Conservation (phyloP, 139 green algal species). For the Picocystis salinarum region DNA sequence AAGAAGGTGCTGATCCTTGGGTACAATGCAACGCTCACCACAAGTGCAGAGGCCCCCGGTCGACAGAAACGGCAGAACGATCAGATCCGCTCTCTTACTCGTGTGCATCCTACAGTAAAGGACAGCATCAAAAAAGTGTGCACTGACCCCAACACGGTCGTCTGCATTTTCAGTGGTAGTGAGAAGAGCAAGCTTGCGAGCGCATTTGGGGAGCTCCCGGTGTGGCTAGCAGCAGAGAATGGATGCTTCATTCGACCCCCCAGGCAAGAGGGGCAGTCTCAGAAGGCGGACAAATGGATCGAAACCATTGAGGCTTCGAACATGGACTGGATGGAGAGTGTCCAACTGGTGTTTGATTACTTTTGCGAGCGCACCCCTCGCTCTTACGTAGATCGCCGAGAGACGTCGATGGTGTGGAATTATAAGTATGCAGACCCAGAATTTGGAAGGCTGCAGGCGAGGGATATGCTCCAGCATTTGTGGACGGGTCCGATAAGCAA, state of each 20-base stretch:
- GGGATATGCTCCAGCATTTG: constrained; percentile 79
- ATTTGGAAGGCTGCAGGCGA: constrained; percentile 35
- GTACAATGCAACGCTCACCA: constrained; percentile 92
- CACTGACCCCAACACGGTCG: constrained; percentile 32
- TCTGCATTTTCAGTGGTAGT: constrained; percentile 67
- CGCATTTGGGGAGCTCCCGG: constrained; percentile 45
- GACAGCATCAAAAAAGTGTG: constrained; percentile 6
- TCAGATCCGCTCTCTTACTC: constrained; percentile 19
- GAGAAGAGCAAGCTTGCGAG: constrained; percentile 18
- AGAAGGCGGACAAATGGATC: constrained; percentile 13
- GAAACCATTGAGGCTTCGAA: constrained; percentile 16
- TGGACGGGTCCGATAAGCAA: constrained; percentile 95
- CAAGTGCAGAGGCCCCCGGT: constrained; percentile 37
- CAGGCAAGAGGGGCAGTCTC: not conserved
- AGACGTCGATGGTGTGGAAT: constrained; percentile 94
- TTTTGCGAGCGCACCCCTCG: constrained; percentile 94
- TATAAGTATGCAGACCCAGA: constrained; percentile 72
- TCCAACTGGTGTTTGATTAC: constrained; percentile 89
- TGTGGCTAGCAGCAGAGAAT: constrained; percentile 96
- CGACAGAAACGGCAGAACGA: constrained; percentile 30
- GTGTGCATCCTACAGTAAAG: constrained; percentile 18
- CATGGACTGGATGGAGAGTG: constrained; percentile 84
- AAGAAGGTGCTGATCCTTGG: constrained; percentile 61
- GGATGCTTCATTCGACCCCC: constrained; percentile 69
- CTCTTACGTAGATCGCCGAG: constrained; percentile 70